Evolutionary conservation across 108 stramenopile genomes (phyloP), one percentile per base, ranked within the genome.

Genomic region (Mediolabrus comicus): DNA sequence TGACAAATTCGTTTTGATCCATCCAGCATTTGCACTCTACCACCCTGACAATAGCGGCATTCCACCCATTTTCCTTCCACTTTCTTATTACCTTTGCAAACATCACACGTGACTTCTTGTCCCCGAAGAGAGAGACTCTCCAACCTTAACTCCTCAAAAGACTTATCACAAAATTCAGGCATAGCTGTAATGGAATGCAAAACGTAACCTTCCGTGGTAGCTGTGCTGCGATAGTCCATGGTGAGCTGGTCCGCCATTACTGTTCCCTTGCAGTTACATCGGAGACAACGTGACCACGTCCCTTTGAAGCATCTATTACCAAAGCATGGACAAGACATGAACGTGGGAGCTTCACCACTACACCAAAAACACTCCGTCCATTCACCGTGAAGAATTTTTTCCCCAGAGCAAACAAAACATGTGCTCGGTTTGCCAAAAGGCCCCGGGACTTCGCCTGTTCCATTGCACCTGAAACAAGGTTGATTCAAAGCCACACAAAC

Each of bases 101-200:
- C 41, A 17, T 43, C 41, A 43, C 41, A 43, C 3, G 41, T 43
- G n/a, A 43, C 41, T 4, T 17, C 1, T 4, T 11, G 41, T n/a
- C n/a, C 16, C 17, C 41, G 16, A 11, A 17, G 38, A 3, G 38
- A 39, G 73, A 92, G 94, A 81, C 97, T 96, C 69, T 98, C 95
- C 33, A 91, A 75, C 4, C 95, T 76, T 22, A 98, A 72, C 77
- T 98, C 95, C 79, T 98, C 96, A 77, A 92, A 92, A 9, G 80
- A 83, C 61, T 96, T 96, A 8, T 75, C 69, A 43, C 83, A 86
- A 62, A 96, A 98, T 56, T 75, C 79, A 10, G 83, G 79, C 94
- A 95, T 94, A 43, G 91, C 90, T 8, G 92, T 84, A 61, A 96
- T 96, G 55, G 92, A 80, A 34, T 93, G 91, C 36, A 96, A 67